phyloP scores from a whole-genome alignment of 371 early-diverging fungal genomes.

The Aphelidium insulamus region DNA sequence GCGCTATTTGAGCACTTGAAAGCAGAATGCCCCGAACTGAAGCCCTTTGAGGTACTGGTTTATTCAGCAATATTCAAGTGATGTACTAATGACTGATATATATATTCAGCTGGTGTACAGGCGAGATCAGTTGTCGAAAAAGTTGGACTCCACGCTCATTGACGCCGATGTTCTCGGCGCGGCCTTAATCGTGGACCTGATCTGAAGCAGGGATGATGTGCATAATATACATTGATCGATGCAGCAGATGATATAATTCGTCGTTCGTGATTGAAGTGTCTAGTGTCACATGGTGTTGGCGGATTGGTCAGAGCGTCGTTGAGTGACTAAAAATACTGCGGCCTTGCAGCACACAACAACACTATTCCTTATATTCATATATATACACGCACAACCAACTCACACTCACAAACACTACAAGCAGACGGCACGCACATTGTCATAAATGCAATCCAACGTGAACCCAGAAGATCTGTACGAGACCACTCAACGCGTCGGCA shows the following conservation, averaged over 20 bases:
- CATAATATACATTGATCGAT: neutral
- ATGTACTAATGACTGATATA: too few relatives aligned
- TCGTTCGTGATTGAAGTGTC: too few relatives aligned
- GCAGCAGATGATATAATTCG: too few relatives aligned
- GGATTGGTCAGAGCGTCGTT: conserved; percentile 42
- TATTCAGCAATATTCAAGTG: too few relatives aligned
- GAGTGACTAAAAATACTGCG: conserved; percentile 4
- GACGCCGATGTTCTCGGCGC: conserved; percentile 27
- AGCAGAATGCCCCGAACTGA: conserved; percentile 25
- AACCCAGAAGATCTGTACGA: neutral
- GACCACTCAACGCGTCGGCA: conserved; percentile 19
- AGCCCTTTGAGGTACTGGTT: conserved; percentile 53
- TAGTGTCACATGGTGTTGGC: too few relatives aligned
- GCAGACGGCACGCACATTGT: too few relatives aligned
- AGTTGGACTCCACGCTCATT: conserved; percentile 29
- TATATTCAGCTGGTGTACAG: too few relatives aligned
- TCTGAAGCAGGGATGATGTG: conserved; percentile 2
- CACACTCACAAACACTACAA: too few relatives aligned
- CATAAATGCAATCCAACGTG: neutral
- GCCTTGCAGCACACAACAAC: neutral
- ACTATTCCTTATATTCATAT: neutral
- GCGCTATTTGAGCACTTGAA: conserved; percentile 43
- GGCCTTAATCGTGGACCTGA: neutral
- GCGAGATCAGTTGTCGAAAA: conserved; percentile 29
- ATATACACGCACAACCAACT: too few relatives aligned